Conservation (phyloP, 306 rosid genomes). For the Coriaria nepalensis region DNA sequence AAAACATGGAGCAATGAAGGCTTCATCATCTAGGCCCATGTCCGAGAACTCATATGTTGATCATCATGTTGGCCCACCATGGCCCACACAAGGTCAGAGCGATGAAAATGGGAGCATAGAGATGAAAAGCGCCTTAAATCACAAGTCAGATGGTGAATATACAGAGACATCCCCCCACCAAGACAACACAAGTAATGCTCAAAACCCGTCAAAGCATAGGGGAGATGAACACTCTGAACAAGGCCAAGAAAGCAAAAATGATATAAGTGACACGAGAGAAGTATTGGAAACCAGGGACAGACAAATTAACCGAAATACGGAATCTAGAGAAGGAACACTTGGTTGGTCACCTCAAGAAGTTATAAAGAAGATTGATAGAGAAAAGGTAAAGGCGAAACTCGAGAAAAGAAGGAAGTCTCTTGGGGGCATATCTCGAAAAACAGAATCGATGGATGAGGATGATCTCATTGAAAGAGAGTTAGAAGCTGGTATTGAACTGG, state of each 20-base stretch:
- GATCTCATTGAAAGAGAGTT: slow-evolving; percentile 92
- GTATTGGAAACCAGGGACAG: slow-evolving; percentile 47
- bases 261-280: slow-evolving; percentile 47
- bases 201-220: slow-evolving; percentile 27
- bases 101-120: slow-evolving; percentile 53
- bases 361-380: slow-evolving; percentile 65
- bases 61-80: slow-evolving; percentile 34
- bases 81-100: slow-evolving; percentile 33
- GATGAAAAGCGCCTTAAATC: slow-evolving; percentile 23
- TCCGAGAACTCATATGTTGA: slow-evolving; percentile 38
- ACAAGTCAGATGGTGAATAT: slow-evolving; percentile 43
- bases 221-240: slow-evolving; percentile 34
- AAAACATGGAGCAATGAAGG: slow-evolving; percentile 40
- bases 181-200: slow-evolving; percentile 38
- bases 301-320: slow-evolving; percentile 38
- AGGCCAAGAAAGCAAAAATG: slow-evolving; percentile 36
- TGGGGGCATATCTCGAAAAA: slow-evolving; percentile 49
- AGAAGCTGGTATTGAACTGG: slow-evolving; percentile 87
- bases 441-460: slow-evolving; percentile 81
- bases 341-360: slow-evolving; percentile 66
- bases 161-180: slow-evolving; percentile 29
- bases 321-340: slow-evolving; percentile 33
- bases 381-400: slow-evolving; percentile 83
- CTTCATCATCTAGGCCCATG: slow-evolving; percentile 35
- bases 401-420: slow-evolving; percentile 83